phyloP scores from a whole-genome alignment of 352 stramenopile genomes.

The Pythium periplocum region DNA sequence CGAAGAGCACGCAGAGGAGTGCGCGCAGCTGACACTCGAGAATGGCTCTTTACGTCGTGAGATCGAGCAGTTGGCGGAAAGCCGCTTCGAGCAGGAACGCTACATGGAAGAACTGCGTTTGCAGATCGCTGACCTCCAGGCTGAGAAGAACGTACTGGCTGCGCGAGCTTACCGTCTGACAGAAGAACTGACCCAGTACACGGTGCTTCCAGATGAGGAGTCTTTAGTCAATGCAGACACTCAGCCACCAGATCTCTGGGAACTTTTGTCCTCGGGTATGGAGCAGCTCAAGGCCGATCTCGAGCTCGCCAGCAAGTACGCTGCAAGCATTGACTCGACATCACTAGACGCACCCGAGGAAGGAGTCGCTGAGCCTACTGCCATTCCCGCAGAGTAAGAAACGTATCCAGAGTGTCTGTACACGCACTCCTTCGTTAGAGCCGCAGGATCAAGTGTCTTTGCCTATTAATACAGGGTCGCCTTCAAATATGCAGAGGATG shows the following conservation, averaged over 20 bases:
- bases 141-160: slow-evolving; percentile 82
- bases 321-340: slow-evolving; percentile 66
- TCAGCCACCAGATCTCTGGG: slow-evolving; percentile 73
- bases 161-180: slow-evolving; percentile 72
- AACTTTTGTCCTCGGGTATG: slow-evolving; percentile 83
- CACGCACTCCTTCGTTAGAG: too few relatives aligned
- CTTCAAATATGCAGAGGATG: too few relatives aligned
- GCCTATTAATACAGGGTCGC: too few relatives aligned
- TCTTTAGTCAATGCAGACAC: slow-evolving; percentile 44
- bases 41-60: slow-evolving; percentile 60
- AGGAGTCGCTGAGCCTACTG: slow-evolving; percentile 32
- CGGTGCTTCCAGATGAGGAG: slow-evolving; percentile 70
- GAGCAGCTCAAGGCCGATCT: slow-evolving; percentile 86
- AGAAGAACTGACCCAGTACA: slow-evolving; percentile 81
- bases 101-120: slow-evolving; percentile 62
- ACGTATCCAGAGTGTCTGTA: too few relatives aligned
- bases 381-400: too few relatives aligned
- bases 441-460: too few relatives aligned
- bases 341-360: slow-evolving; percentile 25
- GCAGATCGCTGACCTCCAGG: slow-evolving; percentile 70
- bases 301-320: slow-evolving; percentile 84
- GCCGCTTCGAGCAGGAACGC: slow-evolving; percentile 60
- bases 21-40: slow-evolving; percentile 45
- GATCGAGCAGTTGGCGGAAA: slow-evolving; percentile 55
- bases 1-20: slow-evolving; percentile 60